These are phyloP conservation scores for Colletotrichum chlorophyti DNA, from an alignment of 2,329 filamentous ascomycete genomes.

Conservation along the genomic window DNA sequence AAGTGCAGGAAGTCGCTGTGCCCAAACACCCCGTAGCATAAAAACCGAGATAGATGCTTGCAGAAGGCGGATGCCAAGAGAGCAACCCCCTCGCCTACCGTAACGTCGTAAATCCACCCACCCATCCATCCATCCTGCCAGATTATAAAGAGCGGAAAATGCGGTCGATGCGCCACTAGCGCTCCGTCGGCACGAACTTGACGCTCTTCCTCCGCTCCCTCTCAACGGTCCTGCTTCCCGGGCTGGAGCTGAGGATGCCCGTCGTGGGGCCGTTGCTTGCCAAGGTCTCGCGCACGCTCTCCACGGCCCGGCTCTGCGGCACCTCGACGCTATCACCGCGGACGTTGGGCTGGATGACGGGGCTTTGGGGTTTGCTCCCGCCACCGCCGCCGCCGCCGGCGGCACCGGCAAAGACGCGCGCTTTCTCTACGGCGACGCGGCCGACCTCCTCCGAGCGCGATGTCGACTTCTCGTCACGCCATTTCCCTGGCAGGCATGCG, in stretches of 20 bases:
- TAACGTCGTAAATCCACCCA: background rate
- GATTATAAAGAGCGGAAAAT: constrained; percentile 1
- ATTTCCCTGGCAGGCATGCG: constrained; percentile 65
- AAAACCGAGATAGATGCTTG: too few species aligned
- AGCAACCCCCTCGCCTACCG: background rate
- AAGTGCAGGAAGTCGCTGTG: too few species aligned
- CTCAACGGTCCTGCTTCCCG: constrained; percentile 47
- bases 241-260: constrained; percentile 57
- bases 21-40: too few species aligned
- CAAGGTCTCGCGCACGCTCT: constrained; percentile 62
- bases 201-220: constrained; percentile 69
- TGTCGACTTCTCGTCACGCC: constrained; percentile 55
- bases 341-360: constrained; percentile 35
- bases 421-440: constrained; percentile 53
- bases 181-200: constrained; percentile 61
- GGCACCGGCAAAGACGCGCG: constrained; percentile 33
- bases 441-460: constrained; percentile 59
- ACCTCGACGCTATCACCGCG: constrained; percentile 61
- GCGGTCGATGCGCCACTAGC: constrained; percentile 20
- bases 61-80: background rate
- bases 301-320: constrained; percentile 65
- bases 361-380: constrained; percentile 37
- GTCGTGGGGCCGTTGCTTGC: constrained; percentile 34
- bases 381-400: constrained; percentile 13
- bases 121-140: background rate